A percentile compares a stretch with the other conserved stretches of the same genome.
phyloP scores from a whole-genome alignment of 2,329 filamentous ascomycete genomes.

The Pseudocercospora cruenta region DNA sequence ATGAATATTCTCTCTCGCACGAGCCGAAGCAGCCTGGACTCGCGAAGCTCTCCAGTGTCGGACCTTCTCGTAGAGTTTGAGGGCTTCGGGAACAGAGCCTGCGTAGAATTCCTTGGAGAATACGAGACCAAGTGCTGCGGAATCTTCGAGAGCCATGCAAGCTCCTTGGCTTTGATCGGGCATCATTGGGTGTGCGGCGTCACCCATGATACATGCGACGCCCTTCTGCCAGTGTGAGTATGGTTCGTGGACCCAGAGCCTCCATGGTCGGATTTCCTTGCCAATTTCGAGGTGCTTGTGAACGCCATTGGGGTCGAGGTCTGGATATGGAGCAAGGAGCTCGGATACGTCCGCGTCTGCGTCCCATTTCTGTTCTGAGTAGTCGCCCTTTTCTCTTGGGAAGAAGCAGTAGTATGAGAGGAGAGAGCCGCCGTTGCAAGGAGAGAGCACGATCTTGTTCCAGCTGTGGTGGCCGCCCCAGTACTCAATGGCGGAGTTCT shows the following conservation, averaged over 20 bases:
- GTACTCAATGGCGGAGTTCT: slow-evolving; percentile 66
- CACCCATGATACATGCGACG: slow-evolving; percentile 63
- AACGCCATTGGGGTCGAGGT: slow-evolving; percentile 61
- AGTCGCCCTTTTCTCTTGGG: slow-evolving; percentile 63
- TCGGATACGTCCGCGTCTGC: slow-evolving; percentile 56
- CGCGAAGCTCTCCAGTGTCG: slow-evolving; percentile 43
- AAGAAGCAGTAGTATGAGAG: slow-evolving; percentile 74
- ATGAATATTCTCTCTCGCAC: slow-evolving; percentile 45
- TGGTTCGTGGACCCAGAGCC: slow-evolving; percentile 66
- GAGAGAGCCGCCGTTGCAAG: slow-evolving; percentile 67
- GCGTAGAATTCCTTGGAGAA: slow-evolving; percentile 56
- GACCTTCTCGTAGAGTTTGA: slow-evolving; percentile 43
- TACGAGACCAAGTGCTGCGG: slow-evolving; percentile 64
- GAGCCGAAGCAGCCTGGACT: slow-evolving; percentile 42
- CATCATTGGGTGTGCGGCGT: slow-evolving; percentile 68
- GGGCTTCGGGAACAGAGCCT: slow-evolving; percentile 38
- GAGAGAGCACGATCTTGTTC: slow-evolving; percentile 72
- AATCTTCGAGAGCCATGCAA: slow-evolving; percentile 70
- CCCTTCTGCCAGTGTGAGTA: slow-evolving; percentile 61
- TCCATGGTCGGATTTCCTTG: slow-evolving; percentile 66
- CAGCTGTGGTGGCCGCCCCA: slow-evolving; percentile 68
- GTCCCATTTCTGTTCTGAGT: slow-evolving; percentile 64
- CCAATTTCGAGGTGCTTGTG: slow-evolving; percentile 62
- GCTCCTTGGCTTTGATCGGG: slow-evolving; percentile 71
- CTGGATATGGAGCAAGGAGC: slow-evolving; percentile 62